Percentiles rank a stretch among this genome's conserved stretches.
These are phyloP conservation scores for Microthlaspi erraticum DNA, from an alignment of 345 rosid species.

Conservation along the genomic window DNA sequence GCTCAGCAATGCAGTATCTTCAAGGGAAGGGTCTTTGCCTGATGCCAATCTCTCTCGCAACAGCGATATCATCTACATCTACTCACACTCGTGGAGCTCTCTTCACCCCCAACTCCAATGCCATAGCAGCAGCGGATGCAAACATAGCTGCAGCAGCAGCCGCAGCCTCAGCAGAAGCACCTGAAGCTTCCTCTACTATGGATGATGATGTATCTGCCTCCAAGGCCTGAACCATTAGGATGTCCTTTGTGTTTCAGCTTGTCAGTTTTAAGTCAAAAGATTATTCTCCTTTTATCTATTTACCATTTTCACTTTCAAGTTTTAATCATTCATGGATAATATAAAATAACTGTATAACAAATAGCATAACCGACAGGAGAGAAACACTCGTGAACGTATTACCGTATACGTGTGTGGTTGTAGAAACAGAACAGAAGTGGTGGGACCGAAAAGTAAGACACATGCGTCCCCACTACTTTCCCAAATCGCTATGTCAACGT, in stretches of 20 bases:
- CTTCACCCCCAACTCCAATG: conserved; percentile 27
- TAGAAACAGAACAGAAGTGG: conserved; percentile 30
- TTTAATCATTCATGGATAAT: conserved; percentile 30
- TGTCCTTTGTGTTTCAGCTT: conserved; percentile 8
- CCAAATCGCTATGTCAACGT: conserved; percentile 45
- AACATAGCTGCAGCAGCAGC: conserved; percentile 22
- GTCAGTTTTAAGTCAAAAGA: conserved; percentile 36
- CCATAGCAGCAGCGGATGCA: conserved; percentile 25
- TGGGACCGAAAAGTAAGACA: conserved; percentile 34
- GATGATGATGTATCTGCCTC: conserved; percentile 75
- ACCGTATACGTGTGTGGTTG: conserved; percentile 22
- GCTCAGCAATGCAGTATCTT: conserved; percentile 96
- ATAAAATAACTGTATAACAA: conserved; percentile 1
- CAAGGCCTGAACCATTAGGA: conserved; percentile 55
- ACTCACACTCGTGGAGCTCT: conserved; percentile 57
- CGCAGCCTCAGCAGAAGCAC: conserved; percentile 16
- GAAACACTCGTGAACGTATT: conserved; percentile 33
- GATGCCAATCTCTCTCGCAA: conserved; percentile 95
- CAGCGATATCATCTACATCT: conserved; percentile 84
- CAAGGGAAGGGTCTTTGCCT: conserved; percentile 97
- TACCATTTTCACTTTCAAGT: conserved; percentile 38
- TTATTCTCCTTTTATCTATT: conserved; percentile 21
- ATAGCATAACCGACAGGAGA: conserved; percentile 33
- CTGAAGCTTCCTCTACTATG: conserved; percentile 54
- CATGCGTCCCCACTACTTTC: conserved; percentile 45